Percentiles rank a stretch among this genome's conserved stretches.
These are phyloP conservation scores for Fraxinus nigra DNA, from an alignment of 305 asterid species.

Conservation along the genomic window DNA sequence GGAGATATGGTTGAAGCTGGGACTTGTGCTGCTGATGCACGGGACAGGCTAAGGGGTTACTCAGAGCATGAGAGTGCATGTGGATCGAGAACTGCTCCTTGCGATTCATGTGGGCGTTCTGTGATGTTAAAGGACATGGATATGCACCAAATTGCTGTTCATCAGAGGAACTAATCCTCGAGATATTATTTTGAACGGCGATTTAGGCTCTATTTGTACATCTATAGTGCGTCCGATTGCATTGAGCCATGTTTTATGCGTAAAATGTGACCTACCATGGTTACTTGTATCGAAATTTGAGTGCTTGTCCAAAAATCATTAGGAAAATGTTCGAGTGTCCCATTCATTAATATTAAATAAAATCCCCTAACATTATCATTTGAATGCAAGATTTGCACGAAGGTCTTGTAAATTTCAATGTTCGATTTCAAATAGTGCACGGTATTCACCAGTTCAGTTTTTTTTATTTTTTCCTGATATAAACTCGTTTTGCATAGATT, in stretches of 20 bases:
- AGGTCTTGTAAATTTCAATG: neutral
- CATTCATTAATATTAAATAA: neutral
- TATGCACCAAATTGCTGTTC: constrained; percentile 88
- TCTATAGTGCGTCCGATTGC: neutral
- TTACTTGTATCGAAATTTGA: neutral
- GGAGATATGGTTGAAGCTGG: constrained; percentile 99
- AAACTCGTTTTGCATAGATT: neutral
- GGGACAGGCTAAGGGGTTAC: constrained; percentile 83
- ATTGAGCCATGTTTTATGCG: neutral
- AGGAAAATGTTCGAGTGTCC: neutral
- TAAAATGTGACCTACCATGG: neutral
- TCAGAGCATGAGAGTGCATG: constrained; percentile 87
- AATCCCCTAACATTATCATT: neutral
- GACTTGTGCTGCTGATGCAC: constrained; percentile 59
- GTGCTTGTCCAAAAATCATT: neutral
- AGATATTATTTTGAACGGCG: neutral
- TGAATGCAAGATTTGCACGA: neutral
- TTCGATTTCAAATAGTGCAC: neutral
- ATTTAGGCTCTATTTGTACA: constrained; percentile 2
- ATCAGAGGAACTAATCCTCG: constrained; percentile 60
- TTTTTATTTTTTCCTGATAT: too few species aligned
- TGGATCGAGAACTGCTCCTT: constrained; percentile 94
- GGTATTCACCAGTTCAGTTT: too few species aligned
- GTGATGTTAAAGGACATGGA: constrained; percentile 99
- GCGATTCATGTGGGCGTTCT: constrained; percentile 91